Conservation (phyloP, 2,329 filamentous ascomycete genomes). For the Diaporthe batatas region DNA sequence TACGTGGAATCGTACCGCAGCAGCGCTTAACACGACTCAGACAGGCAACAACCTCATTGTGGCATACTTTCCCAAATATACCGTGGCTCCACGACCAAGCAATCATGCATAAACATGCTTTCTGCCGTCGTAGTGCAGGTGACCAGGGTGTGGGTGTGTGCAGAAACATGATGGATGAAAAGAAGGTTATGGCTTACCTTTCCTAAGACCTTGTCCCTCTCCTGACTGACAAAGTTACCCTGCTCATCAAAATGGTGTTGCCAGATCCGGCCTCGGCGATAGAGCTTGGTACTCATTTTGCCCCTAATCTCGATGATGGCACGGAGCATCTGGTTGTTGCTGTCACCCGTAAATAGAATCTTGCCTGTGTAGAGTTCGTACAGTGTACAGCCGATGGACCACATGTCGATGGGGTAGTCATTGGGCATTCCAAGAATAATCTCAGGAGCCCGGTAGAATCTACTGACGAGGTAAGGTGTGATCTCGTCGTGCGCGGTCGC, state of each 20-base stretch:
- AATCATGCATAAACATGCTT: slow-evolving; percentile 18
- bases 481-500: slow-evolving; percentile 82
- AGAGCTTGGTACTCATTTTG: slow-evolving; percentile 89
- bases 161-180: slow-evolving; percentile 39
- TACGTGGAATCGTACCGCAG: slow-evolving; percentile 32
- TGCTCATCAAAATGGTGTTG: slow-evolving; percentile 86
- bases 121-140: slow-evolving; percentile 29
- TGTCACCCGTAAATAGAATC: slow-evolving; percentile 93
- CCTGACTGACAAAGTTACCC: slow-evolving; percentile 85
- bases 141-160: slow-evolving; percentile 8
- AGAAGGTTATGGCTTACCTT: slow-evolving; percentile 68
- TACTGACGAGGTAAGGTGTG: slow-evolving; percentile 94
- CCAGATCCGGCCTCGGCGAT: slow-evolving; percentile 84
- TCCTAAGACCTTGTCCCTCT: slow-evolving; percentile 88
- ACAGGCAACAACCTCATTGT: background rate
- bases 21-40: slow-evolving; percentile 33
- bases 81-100: slow-evolving; percentile 23
- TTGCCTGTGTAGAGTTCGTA: slow-evolving; percentile 98
- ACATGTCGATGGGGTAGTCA: slow-evolving; percentile 95
- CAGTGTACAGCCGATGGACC: slow-evolving; percentile 96
- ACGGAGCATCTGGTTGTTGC: slow-evolving; percentile 98
- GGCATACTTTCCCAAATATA: slow-evolving; percentile 31
- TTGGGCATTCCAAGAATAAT: slow-evolving; percentile 98
- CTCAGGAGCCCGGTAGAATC: slow-evolving; percentile 97
- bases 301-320: slow-evolving; percentile 97